A percentile compares a stretch with the other conserved stretches of the same genome.
phyloP scores from a whole-genome alignment of 192 early-diverging fungal species.

The Coemansia sp. region DNA sequence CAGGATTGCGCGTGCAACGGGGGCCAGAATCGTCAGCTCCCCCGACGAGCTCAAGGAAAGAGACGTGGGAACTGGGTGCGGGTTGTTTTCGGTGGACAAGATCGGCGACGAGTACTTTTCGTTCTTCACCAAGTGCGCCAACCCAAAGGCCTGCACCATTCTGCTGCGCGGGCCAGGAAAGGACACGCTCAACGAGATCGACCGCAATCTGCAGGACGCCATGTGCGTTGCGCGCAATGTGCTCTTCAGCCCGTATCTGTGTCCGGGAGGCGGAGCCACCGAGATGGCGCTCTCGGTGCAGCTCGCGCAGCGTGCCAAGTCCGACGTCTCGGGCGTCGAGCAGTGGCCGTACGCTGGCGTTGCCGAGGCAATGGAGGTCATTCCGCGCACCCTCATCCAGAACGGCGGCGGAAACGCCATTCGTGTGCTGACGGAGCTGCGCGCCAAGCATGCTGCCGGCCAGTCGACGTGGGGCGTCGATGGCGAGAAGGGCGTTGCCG shows the following conservation, averaged over 20 bases:
- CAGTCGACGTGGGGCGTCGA: constrained; percentile 94
- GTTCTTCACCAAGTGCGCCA: constrained; percentile 89
- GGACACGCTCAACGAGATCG: constrained; percentile 97
- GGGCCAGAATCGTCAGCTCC: constrained; percentile 94
- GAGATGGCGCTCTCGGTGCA: constrained; percentile 96
- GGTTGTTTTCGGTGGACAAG: constrained; percentile 92
- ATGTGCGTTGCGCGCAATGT: constrained; percentile 99
- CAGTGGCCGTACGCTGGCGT: constrained; percentile 98
- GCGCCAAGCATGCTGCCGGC: constrained; percentile 92
- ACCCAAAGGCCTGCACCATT: constrained; percentile 99
- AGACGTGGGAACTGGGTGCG: constrained; percentile 95
- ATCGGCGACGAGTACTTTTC: constrained; percentile 99
- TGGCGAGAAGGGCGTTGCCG: constrained; percentile 86
- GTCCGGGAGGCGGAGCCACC: constrained; percentile 96
- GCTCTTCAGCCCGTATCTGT: constrained; percentile 89
- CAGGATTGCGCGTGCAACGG: constrained; percentile 96
- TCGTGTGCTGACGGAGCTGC: constrained; percentile 88
- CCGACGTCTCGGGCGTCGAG: constrained; percentile 78
- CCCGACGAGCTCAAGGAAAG: constrained; percentile 95
- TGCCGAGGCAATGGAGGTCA: constrained; percentile 95
- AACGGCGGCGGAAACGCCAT: constrained; percentile 99
- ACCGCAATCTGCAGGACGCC: constrained; percentile 98
- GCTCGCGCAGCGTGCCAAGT: constrained; percentile 87
- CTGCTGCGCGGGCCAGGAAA: constrained; percentile 95
- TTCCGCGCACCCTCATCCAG: constrained; percentile 97